Base-by-base conservation (phyloP, 495 filamentous ascomycete genomes). In the Penicillium desertorum region DNA sequence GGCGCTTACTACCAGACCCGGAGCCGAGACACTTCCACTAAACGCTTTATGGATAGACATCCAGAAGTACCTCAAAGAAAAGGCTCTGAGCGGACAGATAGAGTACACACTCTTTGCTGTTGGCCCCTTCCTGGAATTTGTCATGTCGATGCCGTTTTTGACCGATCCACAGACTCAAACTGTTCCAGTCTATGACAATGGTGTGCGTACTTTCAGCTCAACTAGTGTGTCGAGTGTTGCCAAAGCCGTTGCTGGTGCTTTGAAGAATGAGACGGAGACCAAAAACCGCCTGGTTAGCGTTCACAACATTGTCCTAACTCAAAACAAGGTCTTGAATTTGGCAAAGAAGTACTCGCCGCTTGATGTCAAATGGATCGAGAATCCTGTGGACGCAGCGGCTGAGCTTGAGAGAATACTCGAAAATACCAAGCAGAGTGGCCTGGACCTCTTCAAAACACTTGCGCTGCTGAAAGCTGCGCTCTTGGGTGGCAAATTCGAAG, bases 131-230 rank as follows among this genome's bases (percentile, higher is more conserved):
- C 12, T 51, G 20, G 32, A 51, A 34, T 51, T 51, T 17, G 48
- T 51, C 34, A 51, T 51, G 34, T 51, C 48, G 10, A 51, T 51
- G 34, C 34, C 48, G 11, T 51, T 51, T 17, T 41, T 51, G 22
- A 36, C 19, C 19, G 32, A 51, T 16, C 32, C 23, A 2, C 30
- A 23, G 20, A 51, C 48, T 3, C 48, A 51, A 2, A 36, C 8
- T 16, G 34, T 9, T 20, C 25, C n/a, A 7, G 4, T 39, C 1
- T 51, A 41, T 25, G 48, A 41, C 14, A 34, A 51, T 12, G 34
- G 48, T 12, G n/a, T n/a, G 32, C 34, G 27, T 41, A 5, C 20
- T 7, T 51, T 51, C 16, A 51, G 48, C 14, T 41, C 34, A 2
- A 51, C 34, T 7, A 51, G 34, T 25, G 19, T 51, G 20, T 37